Base-by-base conservation (phyloP, 2,329 filamentous ascomycete genomes). In the Colletotrichum acutatum region DNA sequence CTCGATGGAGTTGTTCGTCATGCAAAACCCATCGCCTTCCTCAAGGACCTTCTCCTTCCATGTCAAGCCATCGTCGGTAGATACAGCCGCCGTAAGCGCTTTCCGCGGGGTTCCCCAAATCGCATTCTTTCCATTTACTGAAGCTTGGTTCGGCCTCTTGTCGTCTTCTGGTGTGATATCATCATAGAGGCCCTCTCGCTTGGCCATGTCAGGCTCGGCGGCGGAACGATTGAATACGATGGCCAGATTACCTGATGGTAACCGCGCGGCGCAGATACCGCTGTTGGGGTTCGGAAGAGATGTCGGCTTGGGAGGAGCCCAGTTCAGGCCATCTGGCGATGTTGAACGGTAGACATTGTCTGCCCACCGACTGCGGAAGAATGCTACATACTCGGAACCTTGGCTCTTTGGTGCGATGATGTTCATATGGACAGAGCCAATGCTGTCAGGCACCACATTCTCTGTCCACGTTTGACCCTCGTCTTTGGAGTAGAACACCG, bases 291-390 rank as follows among this genome's bases (percentile, higher is more conserved):
- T 86, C 0, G 84, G 84, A 0, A 86, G 78, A 0, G 42, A 34
- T 0, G 80, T 85, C 2, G 82, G 74, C 8, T 77, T 72, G 0
- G 84, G 83, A 8, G 75, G 66, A 5, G 76, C 77, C 85, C 84
- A 86, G 42, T 79, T 74, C 3, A 86, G 72, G 0, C 84, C 82
- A 64, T 85, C 79, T 0, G 67, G 11, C 0, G 84, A 86, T 0
- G 79, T 83, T 0, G 84, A 84, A 0, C 80, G 76, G 72, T 86
- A 86, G 7, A 86, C 71, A 5, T 80, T 80, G 61, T 86, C 84
- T 19, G 84, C 84, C 84, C 84, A 86, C 2, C 84, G 79, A 42
- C 84, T 86, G 28, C 84, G 81, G 74, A 79, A 86, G 26, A 86
- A 78, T 0, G 79, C 81, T 3, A 85, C 72, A 42, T 82, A 86